A percentile compares a stretch with the other conserved stretches of the same genome.
Evolutionary conservation across 1,284 basidiomycete genomes (phyloP).

Genomic region (Heterobasidion parviporum): DNA sequence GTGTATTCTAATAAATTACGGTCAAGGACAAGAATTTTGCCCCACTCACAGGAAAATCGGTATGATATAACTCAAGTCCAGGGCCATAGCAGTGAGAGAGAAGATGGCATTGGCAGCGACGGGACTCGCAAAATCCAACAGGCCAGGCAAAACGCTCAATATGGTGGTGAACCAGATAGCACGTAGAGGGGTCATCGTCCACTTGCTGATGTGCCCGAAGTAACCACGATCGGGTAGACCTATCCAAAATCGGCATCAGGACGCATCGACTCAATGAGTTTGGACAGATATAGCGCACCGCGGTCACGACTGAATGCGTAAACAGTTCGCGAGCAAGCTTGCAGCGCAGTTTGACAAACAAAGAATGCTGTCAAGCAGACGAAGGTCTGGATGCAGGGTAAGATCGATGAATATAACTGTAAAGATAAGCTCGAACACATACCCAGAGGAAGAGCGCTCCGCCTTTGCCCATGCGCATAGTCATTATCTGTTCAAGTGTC

Average conservation of each 20-base stretch:
- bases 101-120: conserved; percentile 83
- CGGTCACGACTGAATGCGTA: conserved; percentile 89
- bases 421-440: conserved; percentile 8
- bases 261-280: not conserved
- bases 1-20: too few relatives aligned
- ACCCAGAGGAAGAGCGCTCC: conserved; percentile 75
- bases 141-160: conserved; percentile 60
- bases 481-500: conserved; percentile 50
- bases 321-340: conserved; percentile 81
- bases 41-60: conserved; percentile 50
- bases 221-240: conserved; percentile 77
- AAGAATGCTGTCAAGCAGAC: conserved; percentile 81
- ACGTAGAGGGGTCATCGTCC: conserved; percentile 72
- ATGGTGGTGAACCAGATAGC: conserved; percentile 77
- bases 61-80: conserved; percentile 68
- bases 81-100: conserved; percentile 67
- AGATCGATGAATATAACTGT: not conserved
- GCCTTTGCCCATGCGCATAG: conserved; percentile 60
- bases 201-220: conserved; percentile 63
- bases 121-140: conserved; percentile 72
- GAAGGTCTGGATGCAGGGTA: conserved; percentile 33
- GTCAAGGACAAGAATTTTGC: not conserved
- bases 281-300: conserved; percentile 26
- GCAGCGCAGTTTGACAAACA: conserved; percentile 74
- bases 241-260: conserved; percentile 11